phyloP scores from a whole-genome alignment of 345 rosid species.

The Camelina hispida region DNA sequence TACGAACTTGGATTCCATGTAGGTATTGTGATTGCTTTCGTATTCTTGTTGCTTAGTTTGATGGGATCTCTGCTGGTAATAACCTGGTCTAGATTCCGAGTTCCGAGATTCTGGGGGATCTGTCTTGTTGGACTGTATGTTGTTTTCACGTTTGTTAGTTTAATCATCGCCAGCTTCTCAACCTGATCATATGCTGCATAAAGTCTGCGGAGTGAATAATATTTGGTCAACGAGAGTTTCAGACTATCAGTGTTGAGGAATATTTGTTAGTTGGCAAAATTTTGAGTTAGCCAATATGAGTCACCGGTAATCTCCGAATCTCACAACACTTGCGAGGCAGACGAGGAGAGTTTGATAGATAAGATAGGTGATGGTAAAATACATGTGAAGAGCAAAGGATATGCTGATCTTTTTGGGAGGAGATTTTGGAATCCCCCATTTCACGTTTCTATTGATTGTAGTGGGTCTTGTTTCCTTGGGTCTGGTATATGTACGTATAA shows the following conservation, averaged over 20 bases:
- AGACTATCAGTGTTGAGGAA: not conserved
- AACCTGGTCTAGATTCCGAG: conserved; percentile 94
- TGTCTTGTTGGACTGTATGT: conserved; percentile 90
- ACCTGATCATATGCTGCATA: conserved; percentile 46
- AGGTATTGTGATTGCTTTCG: conserved; percentile 86
- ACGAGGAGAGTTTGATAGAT: conserved; percentile 9
- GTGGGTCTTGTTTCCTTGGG: not conserved
- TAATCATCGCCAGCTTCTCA: conserved; percentile 66
- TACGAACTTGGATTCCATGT: conserved; percentile 76
- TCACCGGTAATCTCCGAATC: not conserved
- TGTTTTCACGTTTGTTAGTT: conserved; percentile 66
- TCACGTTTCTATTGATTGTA: not conserved
- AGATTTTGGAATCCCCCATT: not conserved
- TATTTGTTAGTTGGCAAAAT: conserved; percentile 2
- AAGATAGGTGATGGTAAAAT: conserved; percentile 21
- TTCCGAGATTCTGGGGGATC: conserved; percentile 92
- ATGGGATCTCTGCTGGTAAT: conserved; percentile 94
- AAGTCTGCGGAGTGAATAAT: conserved; percentile 7
- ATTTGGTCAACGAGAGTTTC: conserved; percentile 1
- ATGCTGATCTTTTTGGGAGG: conserved; percentile 16
- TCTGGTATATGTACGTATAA: conserved; percentile 4
- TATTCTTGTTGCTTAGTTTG: conserved; percentile 82
- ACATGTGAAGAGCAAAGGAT: conserved; percentile 25
- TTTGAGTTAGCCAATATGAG: not conserved
- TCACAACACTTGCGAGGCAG: conserved; percentile 7